Evolutionary conservation across 441 rosid species (phyloP).

Genomic region (Lepidium campestre): DNA sequence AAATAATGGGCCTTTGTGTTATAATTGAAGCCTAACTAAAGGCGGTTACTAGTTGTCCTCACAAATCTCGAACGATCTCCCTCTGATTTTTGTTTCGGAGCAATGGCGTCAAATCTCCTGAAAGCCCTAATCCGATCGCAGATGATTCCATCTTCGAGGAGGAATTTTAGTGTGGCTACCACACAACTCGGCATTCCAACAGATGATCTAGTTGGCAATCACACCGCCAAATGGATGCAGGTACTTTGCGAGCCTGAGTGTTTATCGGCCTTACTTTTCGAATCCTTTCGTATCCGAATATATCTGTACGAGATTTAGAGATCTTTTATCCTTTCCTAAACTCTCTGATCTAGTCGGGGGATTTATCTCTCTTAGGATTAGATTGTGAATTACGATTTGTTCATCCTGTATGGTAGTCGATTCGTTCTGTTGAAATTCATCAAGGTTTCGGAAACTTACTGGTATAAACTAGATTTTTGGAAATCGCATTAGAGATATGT

Average conservation of each 20-base stretch:
- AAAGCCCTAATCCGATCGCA: conserved; percentile 54
- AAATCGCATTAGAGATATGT: neutral
- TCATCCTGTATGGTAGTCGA: neutral
- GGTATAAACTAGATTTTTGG: neutral
- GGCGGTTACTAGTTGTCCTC: neutral
- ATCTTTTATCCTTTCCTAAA: neutral
- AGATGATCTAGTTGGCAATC: conserved; percentile 32
- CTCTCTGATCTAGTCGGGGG: neutral
- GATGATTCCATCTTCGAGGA: conserved; percentile 32
- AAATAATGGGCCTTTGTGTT: neutral
- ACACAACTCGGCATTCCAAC: conserved; percentile 37
- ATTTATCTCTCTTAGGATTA: neutral
- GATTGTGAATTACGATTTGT: conserved; percentile 2
- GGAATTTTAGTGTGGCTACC: conserved; percentile 46
- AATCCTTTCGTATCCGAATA: neutral
- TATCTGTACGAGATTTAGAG: neutral
- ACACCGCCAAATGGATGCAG: conserved; percentile 99
- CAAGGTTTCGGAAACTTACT: neutral
- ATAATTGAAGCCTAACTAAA: neutral
- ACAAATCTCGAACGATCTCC: neutral
- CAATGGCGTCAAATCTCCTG: conserved; percentile 59
- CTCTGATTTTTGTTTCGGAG: neutral
- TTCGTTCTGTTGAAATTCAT: neutral
- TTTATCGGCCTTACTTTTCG: neutral
- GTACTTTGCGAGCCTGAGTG: conserved; percentile 20